These are phyloP conservation scores for Saccharomyces cerevisiae DNA, from an alignment of 805 yeast species.

Conservation along the genomic window DNA sequence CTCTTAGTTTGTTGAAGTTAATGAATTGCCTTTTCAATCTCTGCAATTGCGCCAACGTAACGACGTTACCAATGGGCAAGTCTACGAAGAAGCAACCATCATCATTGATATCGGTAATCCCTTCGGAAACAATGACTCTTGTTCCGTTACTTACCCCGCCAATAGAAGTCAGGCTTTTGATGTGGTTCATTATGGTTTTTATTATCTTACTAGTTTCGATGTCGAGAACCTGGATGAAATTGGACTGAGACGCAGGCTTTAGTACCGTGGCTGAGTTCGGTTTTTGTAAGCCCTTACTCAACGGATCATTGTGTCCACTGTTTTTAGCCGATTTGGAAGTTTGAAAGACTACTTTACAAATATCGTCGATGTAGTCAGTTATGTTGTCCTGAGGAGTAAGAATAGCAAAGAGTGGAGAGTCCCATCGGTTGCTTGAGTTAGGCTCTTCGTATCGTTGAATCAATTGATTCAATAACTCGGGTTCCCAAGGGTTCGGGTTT, in stretches of 20 bases:
- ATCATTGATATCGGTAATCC: slow-evolving; percentile 33
- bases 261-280: slow-evolving; percentile 82
- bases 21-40: slow-evolving; percentile 77
- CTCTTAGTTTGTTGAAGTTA: slow-evolving; percentile 70
- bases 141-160: slow-evolving; percentile 43
- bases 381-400: slow-evolving; percentile 34
- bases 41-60: slow-evolving; percentile 71
- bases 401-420: slow-evolving; percentile 76
- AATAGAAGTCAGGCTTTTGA: slow-evolving; percentile 22
- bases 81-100: slow-evolving; percentile 39
- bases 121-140: slow-evolving; percentile 38
- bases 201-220: slow-evolving; percentile 59
- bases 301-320: slow-evolving; percentile 21
- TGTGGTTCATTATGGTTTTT: slow-evolving; percentile 48
- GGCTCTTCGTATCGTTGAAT: slow-evolving; percentile 92
- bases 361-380: slow-evolving; percentile 51
- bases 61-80: slow-evolving; percentile 48
- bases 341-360: slow-evolving; percentile 52
- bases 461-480: slow-evolving; percentile 54
- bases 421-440: slow-evolving; percentile 80
- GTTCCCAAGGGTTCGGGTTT: slow-evolving; percentile 46
- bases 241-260: slow-evolving; percentile 69
- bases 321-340: slow-evolving; percentile 10
- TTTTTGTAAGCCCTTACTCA: slow-evolving; percentile 49
- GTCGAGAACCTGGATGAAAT: slow-evolving; percentile 74